These are phyloP conservation scores for Sherardia arvensis DNA, from an alignment of 257 asterid genomes.

Conservation along the genomic window DNA sequence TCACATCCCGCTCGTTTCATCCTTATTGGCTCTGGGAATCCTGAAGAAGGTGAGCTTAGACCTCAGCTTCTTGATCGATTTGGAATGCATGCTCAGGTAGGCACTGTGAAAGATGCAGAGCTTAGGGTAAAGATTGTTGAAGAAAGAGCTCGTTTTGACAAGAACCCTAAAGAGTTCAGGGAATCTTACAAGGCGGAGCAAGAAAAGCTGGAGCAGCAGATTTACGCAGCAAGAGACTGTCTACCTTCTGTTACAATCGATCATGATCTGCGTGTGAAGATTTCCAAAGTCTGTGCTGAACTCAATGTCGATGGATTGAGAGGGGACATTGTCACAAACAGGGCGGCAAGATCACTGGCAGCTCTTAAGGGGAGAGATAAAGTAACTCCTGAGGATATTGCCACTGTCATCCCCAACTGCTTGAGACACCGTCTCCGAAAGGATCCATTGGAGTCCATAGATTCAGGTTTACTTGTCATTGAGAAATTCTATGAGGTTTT, in stretches of 20 bases:
- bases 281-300: constrained; percentile 81
- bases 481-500: constrained; percentile 87
- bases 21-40: constrained; percentile 87
- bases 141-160: constrained; percentile 81
- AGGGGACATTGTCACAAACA: constrained; percentile 77
- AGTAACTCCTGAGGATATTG: constrained; percentile 71
- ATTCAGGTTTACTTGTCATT: constrained; percentile 80
- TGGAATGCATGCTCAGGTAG: constrained; percentile 97
- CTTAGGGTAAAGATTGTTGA: constrained; percentile 94
- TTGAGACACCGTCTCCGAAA: constrained; percentile 87
- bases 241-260: constrained; percentile 57
- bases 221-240: constrained; percentile 45
- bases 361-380: constrained; percentile 77
- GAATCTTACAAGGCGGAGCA: constrained; percentile 29
- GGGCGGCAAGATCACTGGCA: constrained; percentile 89
- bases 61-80: constrained; percentile 95
- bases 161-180: constrained; percentile 46
- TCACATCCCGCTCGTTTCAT: constrained; percentile 93
- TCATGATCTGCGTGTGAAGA: constrained; percentile 69
- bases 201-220: constrained; percentile 37
- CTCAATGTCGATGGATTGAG: constrained; percentile 86
- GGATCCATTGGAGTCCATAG: constrained; percentile 89
- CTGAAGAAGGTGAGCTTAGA: constrained; percentile 93
- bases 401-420: constrained; percentile 85
- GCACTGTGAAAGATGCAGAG: constrained; percentile 83